phyloP scores from a whole-genome alignment of 2,329 filamentous ascomycete genomes.

The Neonectria magnoliae region DNA sequence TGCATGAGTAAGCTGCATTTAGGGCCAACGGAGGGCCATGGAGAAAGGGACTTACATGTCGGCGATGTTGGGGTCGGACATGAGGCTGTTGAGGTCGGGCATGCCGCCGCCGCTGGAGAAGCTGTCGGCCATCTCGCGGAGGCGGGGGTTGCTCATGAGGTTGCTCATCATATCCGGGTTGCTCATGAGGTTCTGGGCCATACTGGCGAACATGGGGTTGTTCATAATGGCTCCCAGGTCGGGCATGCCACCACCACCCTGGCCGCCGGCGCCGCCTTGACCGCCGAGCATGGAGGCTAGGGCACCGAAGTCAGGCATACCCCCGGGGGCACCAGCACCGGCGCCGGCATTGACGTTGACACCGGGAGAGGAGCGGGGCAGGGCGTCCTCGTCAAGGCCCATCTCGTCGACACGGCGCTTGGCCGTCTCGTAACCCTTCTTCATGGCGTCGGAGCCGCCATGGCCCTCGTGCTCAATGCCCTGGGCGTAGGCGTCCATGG shows the following conservation, averaged over 20 bases:
- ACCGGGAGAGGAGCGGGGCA: constrained; percentile 60
- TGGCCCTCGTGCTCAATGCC: constrained; percentile 95
- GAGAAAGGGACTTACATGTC: constrained; percentile 78
- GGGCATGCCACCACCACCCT: constrained; percentile 81
- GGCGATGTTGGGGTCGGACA: constrained; percentile 91
- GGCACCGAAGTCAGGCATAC: constrained; percentile 76
- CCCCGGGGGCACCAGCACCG: constrained; percentile 59
- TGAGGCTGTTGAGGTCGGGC: constrained; percentile 85
- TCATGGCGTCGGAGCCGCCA: constrained; percentile 96
- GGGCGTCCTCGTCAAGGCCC: constrained; percentile 56
- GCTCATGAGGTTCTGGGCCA: constrained; percentile 97
- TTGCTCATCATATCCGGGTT: constrained; percentile 93
- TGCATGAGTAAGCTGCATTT: not conserved
- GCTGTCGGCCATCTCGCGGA: constrained; percentile 86
- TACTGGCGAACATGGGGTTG: constrained; percentile 97
- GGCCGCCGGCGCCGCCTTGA: constrained; percentile 66
- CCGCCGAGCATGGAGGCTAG: constrained; percentile 78
- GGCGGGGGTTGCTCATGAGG: constrained; percentile 91
- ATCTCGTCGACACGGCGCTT: constrained; percentile 88
- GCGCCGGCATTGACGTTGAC: constrained; percentile 63
- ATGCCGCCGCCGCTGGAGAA: constrained; percentile 84
- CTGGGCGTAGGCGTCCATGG: constrained; percentile 93
- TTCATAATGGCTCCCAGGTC: constrained; percentile 89
- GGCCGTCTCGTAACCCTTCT: constrained; percentile 94
- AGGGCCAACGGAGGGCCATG: not conserved